Percentiles rank a stretch among this genome's conserved stretches.
phyloP scores from a whole-genome alignment of 129 eudicot genomes.

The Helianthus tuberosus region DNA sequence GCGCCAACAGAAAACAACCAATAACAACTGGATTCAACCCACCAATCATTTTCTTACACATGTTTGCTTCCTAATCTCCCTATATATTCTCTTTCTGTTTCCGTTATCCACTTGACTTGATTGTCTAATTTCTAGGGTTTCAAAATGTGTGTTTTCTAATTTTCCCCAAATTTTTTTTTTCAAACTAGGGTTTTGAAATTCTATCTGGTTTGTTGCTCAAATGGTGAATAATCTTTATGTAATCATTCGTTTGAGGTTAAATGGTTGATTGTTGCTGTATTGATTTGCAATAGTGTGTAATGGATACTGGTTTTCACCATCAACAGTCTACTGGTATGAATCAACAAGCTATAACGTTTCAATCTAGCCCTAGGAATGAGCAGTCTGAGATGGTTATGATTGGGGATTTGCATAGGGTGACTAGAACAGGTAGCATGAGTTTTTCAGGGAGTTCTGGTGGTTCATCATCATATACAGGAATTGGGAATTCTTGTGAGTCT shows the following conservation, averaged over 20 bases:
- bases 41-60: neutral
- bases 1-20: conserved; percentile 36
- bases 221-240: conserved; percentile 10
- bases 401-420: conserved; percentile 39
- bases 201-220: neutral
- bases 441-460: conserved; percentile 42
- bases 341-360: conserved; percentile 50
- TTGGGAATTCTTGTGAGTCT: conserved; percentile 49
- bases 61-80: conserved; percentile 2
- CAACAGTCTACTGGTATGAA: conserved; percentile 38
- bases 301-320: conserved; percentile 46
- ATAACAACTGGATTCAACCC: conserved; percentile 25
- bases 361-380: conserved; percentile 41
- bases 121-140: conserved; percentile 29
- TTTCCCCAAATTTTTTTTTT: too few relatives aligned
- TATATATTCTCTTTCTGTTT: neutral
- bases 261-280: conserved; percentile 2
- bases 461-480: conserved; percentile 13
- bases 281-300: conserved; percentile 10
- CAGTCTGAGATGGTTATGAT: conserved; percentile 50
- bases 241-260: conserved; percentile 6
- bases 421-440: conserved; percentile 29
- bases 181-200: conserved; percentile 16
- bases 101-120: conserved; percentile 14
- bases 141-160: too few relatives aligned